Percentiles rank a stretch among this genome's conserved stretches.
These are phyloP conservation scores for Medicago ruthenica DNA, from an alignment of 306 rosid species.

Conservation along the genomic window DNA sequence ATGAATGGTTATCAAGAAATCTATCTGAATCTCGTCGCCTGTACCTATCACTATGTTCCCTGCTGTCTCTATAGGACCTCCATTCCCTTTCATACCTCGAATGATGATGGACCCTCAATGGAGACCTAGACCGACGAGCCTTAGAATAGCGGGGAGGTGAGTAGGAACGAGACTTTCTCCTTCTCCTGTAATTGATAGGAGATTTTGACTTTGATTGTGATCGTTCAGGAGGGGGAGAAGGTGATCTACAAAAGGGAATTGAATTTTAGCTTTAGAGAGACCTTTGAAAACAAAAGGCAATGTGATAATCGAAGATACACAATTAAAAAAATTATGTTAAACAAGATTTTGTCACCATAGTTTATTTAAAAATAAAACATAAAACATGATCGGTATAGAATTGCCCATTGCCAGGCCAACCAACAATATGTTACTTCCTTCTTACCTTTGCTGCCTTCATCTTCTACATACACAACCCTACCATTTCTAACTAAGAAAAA, in stretches of 20 bases:
- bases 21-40: slow-evolving; percentile 79
- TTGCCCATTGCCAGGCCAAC: slow-evolving; percentile 4
- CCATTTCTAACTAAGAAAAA: slow-evolving; percentile 21
- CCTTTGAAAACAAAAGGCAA: slow-evolving; percentile 6
- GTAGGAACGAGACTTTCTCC: slow-evolving; percentile 83
- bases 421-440: slow-evolving; percentile 12
- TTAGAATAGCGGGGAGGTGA: slow-evolving; percentile 74
- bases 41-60: slow-evolving; percentile 71
- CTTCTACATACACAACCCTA: slow-evolving; percentile 22
- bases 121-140: slow-evolving; percentile 84
- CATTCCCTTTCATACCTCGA: slow-evolving; percentile 64
- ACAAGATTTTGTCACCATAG: slow-evolving; percentile 13
- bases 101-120: slow-evolving; percentile 66
- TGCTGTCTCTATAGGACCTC: slow-evolving; percentile 62
- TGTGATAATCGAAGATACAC: not conserved
- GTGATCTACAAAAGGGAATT: slow-evolving; percentile 63
- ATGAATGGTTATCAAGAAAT: slow-evolving; percentile 59
- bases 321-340: not conserved
- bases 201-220: slow-evolving; percentile 85
- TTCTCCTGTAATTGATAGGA: slow-evolving; percentile 72
- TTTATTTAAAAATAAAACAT: slow-evolving; percentile 14
- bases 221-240: slow-evolving; percentile 66
- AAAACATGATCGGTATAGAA: slow-evolving; percentile 22
- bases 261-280: slow-evolving; percentile 38
- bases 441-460: not conserved